Evolutionary conservation across 257 asterid species (phyloP).

Genomic region (Cordia subcordata): DNA sequence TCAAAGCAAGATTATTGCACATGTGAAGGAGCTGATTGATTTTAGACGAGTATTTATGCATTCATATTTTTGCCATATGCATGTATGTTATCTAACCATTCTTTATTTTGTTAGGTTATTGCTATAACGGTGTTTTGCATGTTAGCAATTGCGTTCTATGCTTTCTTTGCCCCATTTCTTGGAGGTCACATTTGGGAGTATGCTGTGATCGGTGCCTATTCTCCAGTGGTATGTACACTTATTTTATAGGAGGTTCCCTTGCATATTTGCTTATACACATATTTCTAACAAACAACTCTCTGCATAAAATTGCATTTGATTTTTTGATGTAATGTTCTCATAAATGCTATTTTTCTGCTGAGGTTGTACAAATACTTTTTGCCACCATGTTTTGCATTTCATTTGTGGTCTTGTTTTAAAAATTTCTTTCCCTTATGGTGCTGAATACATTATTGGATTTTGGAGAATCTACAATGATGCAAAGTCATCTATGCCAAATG

Average conservation of each 20-base stretch:
- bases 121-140: constrained; percentile 90
- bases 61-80: constrained; percentile 7
- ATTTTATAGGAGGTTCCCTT: neutral
- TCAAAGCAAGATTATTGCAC: too few species aligned
- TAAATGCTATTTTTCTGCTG: too few species aligned
- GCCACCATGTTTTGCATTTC: too few species aligned
- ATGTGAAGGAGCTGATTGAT: neutral
- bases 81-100: constrained; percentile 7
- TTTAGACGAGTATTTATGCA: neutral
- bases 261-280: neutral
- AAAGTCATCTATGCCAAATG: too few species aligned
- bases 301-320: too few species aligned
- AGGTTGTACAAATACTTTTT: too few species aligned
- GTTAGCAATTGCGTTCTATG: constrained; percentile 88
- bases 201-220: constrained; percentile 61
- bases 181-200: constrained; percentile 91
- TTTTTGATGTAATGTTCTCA: too few species aligned
- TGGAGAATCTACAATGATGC: too few species aligned
- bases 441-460: too few species aligned
- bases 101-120: constrained; percentile 52
- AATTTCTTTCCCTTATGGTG: too few species aligned
- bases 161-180: constrained; percentile 92
- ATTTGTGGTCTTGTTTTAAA: too few species aligned
- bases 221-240: constrained; percentile 78
- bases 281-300: too few species aligned